Base-by-base conservation (phyloP, 257 asterid genomes). In the Henckelia pumila region DNA sequence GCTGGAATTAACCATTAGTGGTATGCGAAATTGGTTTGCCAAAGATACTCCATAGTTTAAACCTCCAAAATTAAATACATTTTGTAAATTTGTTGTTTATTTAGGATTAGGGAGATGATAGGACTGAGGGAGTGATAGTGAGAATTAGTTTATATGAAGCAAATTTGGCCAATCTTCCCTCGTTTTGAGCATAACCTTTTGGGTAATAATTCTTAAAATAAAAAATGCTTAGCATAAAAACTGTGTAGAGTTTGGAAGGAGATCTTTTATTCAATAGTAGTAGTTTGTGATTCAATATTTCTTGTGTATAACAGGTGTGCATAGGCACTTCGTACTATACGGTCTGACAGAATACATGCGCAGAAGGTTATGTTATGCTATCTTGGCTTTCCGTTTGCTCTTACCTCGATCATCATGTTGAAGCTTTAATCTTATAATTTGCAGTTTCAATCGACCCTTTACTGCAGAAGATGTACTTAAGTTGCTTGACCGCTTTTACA, bases 401-500 rank as follows among this genome's bases (percentile, higher is more conserved):
- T 47, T 59, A 40, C 25, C 5, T 63, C 55, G 61, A 33, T 32
- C 72, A 32, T 40, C 53, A 40, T 59, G 61, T 21, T 69, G 16
- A 61, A 23, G 8, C 13, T 59, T 22, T 49, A 6, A 24, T 60
- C 53, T 24, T 23, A 23, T 20, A 24, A 28, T 2, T 10, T 73
- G 78, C 91, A 94, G 99, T 77, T 90, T 91, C 79, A 87, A 85
- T 67, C 86, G 88, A 24, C 80, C 90, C 14, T 88, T 94, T 65
- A 74, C 91, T 78, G 78, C 92, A 49, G 93, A 84, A 35, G 97
- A 91, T 59, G 85, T 94, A 75, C 78, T 94, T 77, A 87, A 88
- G 85, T 75, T 94, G 85, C 79, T 94, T 69, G 96, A 87, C 33
- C 95, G 95, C 28, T 94, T 94, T 81, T 94, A 84, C 82, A 84